Evolutionary conservation across 2,329 filamentous ascomycete species (phyloP).

Genomic region (Ceratocystis huliohia): DNA sequence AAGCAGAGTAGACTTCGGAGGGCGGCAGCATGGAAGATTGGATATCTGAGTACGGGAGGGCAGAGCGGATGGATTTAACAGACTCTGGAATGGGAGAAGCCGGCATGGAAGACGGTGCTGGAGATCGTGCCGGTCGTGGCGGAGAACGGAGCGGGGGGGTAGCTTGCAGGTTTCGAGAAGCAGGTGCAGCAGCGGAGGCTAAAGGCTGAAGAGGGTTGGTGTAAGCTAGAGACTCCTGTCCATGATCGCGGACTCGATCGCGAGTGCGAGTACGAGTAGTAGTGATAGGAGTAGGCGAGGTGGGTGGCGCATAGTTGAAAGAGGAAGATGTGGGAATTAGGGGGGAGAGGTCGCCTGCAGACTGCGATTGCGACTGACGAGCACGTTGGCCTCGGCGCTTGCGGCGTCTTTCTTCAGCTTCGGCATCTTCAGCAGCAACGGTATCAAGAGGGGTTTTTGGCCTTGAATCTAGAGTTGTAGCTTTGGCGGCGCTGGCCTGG

Average conservation of each 20-base stretch:
- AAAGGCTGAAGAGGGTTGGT: conserved; percentile 6
- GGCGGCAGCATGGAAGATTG: conserved; percentile 14
- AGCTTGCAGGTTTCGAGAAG: background rate
- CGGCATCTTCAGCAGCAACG: conserved; percentile 15
- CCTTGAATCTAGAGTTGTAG: background rate
- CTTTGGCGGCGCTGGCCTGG: background rate
- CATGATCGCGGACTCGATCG: conserved; percentile 19
- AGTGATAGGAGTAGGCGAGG: conserved; percentile 15
- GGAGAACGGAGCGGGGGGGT: background rate
- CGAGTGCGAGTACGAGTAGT: conserved; percentile 17
- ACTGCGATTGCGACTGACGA: conserved; percentile 13
- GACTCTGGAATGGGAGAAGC: conserved; percentile 9
- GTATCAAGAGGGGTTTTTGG: conserved; percentile 15
- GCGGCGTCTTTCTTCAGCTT: conserved; percentile 18
- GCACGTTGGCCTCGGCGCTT: conserved; percentile 19
- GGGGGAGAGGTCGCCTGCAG: conserved; percentile 18
- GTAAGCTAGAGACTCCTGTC: conserved; percentile 8
- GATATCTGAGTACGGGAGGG: conserved; percentile 7
- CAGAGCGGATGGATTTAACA: conserved; percentile 10
- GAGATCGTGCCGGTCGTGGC: conserved; percentile 7
- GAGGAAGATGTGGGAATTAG: conserved; percentile 16
- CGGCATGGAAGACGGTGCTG: conserved; percentile 4
- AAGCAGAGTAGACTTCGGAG: conserved; percentile 13
- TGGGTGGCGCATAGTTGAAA: conserved; percentile 14
- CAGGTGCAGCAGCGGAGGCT: background rate